A percentile compares a stretch with the other conserved stretches of the same genome.
Conservation (phyloP, 169 alveolate genomes). For the Plasmodium adleri region DNA sequence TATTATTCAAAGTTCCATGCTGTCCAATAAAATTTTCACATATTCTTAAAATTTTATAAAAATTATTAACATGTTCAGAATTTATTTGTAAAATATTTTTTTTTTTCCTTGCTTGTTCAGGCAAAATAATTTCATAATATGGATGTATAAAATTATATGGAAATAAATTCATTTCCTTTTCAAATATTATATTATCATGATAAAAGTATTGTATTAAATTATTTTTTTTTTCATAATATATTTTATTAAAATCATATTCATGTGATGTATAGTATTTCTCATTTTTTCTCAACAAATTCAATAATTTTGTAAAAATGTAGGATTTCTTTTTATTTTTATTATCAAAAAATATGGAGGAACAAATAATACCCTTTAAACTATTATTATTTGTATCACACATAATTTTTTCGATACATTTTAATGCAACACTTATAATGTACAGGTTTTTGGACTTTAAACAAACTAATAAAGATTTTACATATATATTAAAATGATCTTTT, state of each 20-base stretch:
- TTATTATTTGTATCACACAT: conserved; percentile 14
- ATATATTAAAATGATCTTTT: conserved; percentile 46
- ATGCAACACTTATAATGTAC: conserved; percentile 25
- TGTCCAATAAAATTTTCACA: conserved; percentile 25
- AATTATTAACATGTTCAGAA: conserved; percentile 26
- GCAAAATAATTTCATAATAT: too few relatives aligned
- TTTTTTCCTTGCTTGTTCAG: neutral
- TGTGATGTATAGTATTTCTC: neutral
- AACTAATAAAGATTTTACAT: conserved; percentile 52
- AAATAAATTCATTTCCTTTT: too few relatives aligned
- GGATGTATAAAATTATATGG: too few relatives aligned
- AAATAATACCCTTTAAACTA: conserved; percentile 14
- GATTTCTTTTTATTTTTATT: conserved; percentile 40
- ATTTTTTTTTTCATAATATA: conserved; percentile 42
- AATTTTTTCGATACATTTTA: conserved; percentile 39
- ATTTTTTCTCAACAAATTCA: conserved; percentile 45
- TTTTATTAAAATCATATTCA: conserved; percentile 32
- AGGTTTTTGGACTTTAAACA: conserved; percentile 52
- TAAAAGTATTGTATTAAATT: neutral
- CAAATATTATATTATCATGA: too few relatives aligned
- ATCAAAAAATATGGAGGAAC: conserved; percentile 31
- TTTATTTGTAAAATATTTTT: conserved; percentile 23
- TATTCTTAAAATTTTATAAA: conserved; percentile 35
- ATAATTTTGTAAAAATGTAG: conserved; percentile 13
- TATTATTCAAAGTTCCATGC: conserved; percentile 38